phyloP scores from a whole-genome alignment of 768 basidiomycete genomes.

The Tulasnella sp. region DNA sequence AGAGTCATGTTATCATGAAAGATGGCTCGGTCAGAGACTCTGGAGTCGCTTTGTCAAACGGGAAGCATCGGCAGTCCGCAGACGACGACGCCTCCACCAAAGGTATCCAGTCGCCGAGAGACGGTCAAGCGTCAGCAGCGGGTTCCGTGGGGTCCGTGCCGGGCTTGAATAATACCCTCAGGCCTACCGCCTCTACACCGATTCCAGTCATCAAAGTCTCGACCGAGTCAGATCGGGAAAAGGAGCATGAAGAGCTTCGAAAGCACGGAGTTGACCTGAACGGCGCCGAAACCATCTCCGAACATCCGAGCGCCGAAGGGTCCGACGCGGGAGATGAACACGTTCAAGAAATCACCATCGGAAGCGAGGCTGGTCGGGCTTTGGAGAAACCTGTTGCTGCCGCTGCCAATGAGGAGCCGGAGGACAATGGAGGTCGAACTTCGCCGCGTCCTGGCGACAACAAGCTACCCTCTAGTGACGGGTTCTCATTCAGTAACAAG shows the following conservation, averaged over 20 bases:
- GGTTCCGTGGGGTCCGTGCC: slow-evolving; percentile 24
- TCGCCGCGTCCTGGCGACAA: slow-evolving; percentile 18
- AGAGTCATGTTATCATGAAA: slow-evolving; percentile 41
- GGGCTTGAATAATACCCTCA: slow-evolving; percentile 21
- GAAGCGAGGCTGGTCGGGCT: not conserved
- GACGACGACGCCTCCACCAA: slow-evolving; percentile 66
- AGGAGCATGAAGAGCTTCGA: slow-evolving; percentile 42
- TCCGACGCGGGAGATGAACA: slow-evolving; percentile 19
- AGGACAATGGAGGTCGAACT: slow-evolving; percentile 21
- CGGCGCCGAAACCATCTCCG: slow-evolving; percentile 1
- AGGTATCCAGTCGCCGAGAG: slow-evolving; percentile 32
- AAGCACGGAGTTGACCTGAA: slow-evolving; percentile 30
- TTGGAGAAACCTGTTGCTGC: slow-evolving; percentile 33
- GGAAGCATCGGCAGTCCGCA: slow-evolving; percentile 18
- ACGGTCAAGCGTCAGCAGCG: slow-evolving; percentile 32
- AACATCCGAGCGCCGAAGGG: slow-evolving; percentile 14
- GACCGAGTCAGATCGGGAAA: slow-evolving; percentile 49
- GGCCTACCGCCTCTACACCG: slow-evolving; percentile 19
- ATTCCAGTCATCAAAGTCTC: slow-evolving; percentile 71
- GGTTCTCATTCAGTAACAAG: slow-evolving; percentile 92
- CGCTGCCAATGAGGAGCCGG: slow-evolving; percentile 23
- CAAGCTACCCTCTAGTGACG: slow-evolving; percentile 31
- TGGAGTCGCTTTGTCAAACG: slow-evolving; percentile 21
- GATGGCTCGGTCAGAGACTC: slow-evolving; percentile 41
- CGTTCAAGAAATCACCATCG: slow-evolving; percentile 6